These are phyloP conservation scores for Claviceps paspali DNA, from an alignment of 2,329 filamentous ascomycete genomes.

Conservation along the genomic window DNA sequence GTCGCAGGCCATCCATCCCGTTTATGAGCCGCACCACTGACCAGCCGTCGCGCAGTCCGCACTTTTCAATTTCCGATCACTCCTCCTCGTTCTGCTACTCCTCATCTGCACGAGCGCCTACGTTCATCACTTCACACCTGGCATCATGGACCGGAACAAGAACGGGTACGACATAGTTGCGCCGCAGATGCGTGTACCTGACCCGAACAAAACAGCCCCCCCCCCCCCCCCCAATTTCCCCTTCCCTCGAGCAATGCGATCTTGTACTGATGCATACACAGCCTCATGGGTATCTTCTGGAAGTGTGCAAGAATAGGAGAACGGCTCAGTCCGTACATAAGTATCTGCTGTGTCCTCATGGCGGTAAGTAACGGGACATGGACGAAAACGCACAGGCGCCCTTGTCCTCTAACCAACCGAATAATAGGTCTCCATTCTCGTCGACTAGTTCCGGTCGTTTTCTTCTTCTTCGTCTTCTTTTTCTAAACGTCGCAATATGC, in stretches of 20 bases:
- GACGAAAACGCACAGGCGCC: neutral
- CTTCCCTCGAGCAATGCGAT: too few species aligned
- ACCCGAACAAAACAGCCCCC: too few species aligned
- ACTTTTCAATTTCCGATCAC: slow-evolving; percentile 97
- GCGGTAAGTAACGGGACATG: slow-evolving; percentile 42
- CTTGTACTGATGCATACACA: slow-evolving; percentile 17
- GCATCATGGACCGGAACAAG: slow-evolving; percentile 85
- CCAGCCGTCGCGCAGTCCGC: slow-evolving; percentile 48
- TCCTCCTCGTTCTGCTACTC: slow-evolving; percentile 85
- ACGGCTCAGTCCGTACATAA: slow-evolving; percentile 86
- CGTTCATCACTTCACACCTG: slow-evolving; percentile 75
- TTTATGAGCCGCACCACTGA: neutral
- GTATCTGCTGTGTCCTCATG: slow-evolving; percentile 85
- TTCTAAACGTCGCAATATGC: too few species aligned
- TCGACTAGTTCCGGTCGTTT: slow-evolving; percentile 15
- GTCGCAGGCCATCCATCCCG: too few species aligned
- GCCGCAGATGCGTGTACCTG: neutral
- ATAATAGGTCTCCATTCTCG: slow-evolving; percentile 20
- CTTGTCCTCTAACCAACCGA: neutral
- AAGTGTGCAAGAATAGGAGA: slow-evolving; percentile 89
- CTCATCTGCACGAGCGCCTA: slow-evolving; percentile 94
- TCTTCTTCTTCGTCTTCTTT: too few species aligned
- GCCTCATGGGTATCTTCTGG: slow-evolving; percentile 80
- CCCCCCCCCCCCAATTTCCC: too few species aligned
- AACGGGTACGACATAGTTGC: slow-evolving; percentile 56